Evolutionary conservation across 805 yeast species (phyloP).

Genomic region (Yamadazyma scolyti): DNA sequence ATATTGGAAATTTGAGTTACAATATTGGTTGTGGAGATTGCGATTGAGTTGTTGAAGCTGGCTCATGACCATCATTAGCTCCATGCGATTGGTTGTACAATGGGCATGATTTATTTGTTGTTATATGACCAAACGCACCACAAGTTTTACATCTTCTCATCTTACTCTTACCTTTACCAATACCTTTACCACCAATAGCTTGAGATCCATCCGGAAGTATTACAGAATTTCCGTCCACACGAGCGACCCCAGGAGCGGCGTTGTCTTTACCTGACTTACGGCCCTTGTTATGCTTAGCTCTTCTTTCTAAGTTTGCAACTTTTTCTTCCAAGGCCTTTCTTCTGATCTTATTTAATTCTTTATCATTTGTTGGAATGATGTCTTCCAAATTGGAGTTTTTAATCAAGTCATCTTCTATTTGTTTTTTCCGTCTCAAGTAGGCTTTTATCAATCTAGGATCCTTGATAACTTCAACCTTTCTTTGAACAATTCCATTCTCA

Average conservation of each 20-base stretch:
- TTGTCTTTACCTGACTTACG: conserved; percentile 25
- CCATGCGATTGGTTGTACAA: conserved; percentile 44
- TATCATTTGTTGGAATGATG: conserved; percentile 74
- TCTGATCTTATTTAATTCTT: conserved; percentile 74
- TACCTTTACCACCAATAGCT: conserved; percentile 60
- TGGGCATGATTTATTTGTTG: conserved; percentile 91
- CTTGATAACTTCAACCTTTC: conserved; percentile 70
- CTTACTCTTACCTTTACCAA: conserved; percentile 67
- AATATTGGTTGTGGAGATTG: conserved; percentile 5
- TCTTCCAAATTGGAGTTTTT: conserved; percentile 68
- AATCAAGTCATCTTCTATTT: conserved; percentile 51
- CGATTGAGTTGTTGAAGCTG: too few relatives aligned
- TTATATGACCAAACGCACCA: conserved; percentile 92
- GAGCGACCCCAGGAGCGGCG: conserved; percentile 40
- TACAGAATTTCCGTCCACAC: conserved; percentile 42
- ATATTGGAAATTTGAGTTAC: not conserved
- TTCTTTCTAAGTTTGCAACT: conserved; percentile 75
- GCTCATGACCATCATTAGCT: not conserved
- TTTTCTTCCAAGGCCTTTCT: conserved; percentile 77
- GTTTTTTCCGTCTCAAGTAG: conserved; percentile 69
- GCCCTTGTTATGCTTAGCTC: conserved; percentile 38
- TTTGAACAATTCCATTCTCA: conserved; percentile 79
- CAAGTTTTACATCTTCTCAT: conserved; percentile 90
- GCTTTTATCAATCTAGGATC: conserved; percentile 88
- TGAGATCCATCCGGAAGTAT: conserved; percentile 41